Conservation (phyloP, 352 stramenopile species). For the Elongisporangium undulatum region DNA sequence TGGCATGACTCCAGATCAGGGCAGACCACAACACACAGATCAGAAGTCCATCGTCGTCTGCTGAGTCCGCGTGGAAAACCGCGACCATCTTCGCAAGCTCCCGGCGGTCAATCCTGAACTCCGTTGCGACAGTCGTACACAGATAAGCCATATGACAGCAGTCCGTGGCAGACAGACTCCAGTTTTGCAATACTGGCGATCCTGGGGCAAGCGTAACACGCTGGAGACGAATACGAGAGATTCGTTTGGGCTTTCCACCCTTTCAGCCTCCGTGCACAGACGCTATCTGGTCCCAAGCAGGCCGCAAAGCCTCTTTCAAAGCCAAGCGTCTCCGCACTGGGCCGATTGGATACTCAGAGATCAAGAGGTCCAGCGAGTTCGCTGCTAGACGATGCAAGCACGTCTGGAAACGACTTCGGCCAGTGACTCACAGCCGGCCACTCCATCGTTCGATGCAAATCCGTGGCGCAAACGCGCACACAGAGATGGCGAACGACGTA, state of each 20-base stretch:
- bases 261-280: constrained; percentile 3
- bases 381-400: constrained; percentile 1
- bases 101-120: constrained; percentile 7
- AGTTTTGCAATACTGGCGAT: constrained; percentile 19
- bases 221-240: constrained; percentile 14
- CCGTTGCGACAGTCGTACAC: constrained; percentile 4
- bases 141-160: constrained; percentile 9
- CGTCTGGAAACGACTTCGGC: not conserved
- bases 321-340: not conserved
- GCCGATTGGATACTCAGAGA: not conserved
- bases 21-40: not conserved
- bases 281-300: not conserved
- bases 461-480: not conserved
- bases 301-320: not conserved
- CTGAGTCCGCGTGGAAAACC: constrained; percentile 6
- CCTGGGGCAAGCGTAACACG: constrained; percentile 13
- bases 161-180: constrained; percentile 6
- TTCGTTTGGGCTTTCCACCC: constrained; percentile 9
- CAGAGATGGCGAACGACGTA: not conserved
- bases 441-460: not conserved
- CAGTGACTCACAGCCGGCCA: constrained; percentile 1
- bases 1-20: not conserved
- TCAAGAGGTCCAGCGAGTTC: constrained; percentile 1
- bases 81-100: constrained; percentile 1
- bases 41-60: not conserved